These are phyloP conservation scores for Vigna unguiculata DNA, from an alignment of 306 rosid genomes.

Conservation along the genomic window DNA sequence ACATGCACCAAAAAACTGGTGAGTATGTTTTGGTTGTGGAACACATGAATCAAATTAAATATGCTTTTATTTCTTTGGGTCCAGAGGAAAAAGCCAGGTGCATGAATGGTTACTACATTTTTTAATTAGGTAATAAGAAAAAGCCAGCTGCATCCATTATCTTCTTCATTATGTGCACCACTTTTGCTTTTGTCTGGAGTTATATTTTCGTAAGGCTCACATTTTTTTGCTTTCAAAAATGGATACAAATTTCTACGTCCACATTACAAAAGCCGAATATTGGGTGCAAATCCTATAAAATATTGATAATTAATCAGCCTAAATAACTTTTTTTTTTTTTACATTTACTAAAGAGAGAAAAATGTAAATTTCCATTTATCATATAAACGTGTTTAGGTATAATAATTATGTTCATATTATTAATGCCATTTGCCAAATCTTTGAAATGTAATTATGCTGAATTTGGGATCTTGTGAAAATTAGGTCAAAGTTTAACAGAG, in stretches of 20 bases:
- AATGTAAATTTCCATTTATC: neutral
- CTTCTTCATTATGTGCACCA: neutral
- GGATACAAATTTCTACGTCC: neutral
- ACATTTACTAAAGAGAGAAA: neutral
- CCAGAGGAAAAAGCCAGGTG: conserved; percentile 3
- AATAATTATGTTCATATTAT: neutral
- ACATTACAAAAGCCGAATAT: neutral
- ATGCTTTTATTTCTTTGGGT: neutral
- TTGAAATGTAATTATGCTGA: too few relatives aligned
- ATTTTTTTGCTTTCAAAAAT: neutral
- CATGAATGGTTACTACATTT: conserved; percentile 21
- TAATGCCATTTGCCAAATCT: neutral
- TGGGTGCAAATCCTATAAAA: conserved; percentile 8
- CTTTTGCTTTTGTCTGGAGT: neutral
- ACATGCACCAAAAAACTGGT: too few relatives aligned
- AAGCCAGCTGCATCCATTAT: neutral
- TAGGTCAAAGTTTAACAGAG: neutral
- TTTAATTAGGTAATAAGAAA: neutral
- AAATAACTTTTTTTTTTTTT: neutral
- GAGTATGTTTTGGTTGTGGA: neutral
- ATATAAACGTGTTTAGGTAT: neutral
- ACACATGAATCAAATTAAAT: conserved; percentile 28
- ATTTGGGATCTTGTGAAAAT: too few relatives aligned
- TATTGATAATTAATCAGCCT: neutral
- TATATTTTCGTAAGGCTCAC: neutral